These are phyloP conservation scores for Zymoseptoria tritici DNA, from an alignment of 2,329 filamentous ascomycete genomes.

Conservation along the genomic window DNA sequence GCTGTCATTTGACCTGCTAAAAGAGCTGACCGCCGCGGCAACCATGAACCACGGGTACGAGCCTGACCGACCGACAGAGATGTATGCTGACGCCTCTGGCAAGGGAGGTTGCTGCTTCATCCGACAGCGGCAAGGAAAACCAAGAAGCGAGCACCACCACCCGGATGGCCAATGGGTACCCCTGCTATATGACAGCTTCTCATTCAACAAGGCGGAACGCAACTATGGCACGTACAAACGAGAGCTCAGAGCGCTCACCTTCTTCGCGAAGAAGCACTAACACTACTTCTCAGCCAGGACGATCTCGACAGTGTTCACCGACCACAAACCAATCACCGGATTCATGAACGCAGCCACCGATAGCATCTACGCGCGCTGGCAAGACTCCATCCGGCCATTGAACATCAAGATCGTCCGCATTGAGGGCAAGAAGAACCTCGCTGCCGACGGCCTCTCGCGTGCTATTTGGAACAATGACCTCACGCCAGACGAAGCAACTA, in stretches of 20 bases:
- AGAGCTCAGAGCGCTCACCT: slow-evolving; percentile 1
- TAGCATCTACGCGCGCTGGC: neutral
- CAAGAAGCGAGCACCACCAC: neutral
- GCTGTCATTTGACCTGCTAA: neutral
- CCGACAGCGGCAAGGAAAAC: neutral
- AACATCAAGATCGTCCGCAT: neutral
- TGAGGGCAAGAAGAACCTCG: neutral
- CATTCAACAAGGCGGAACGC: neutral
- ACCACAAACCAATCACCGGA: slow-evolving; percentile 2
- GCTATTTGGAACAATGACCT: neutral
- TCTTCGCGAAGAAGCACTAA: neutral
- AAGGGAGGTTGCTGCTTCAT: neutral
- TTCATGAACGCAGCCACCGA: neutral
- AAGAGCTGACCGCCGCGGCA: neutral
- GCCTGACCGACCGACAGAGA: neutral
- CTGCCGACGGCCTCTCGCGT: neutral
- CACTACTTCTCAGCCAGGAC: neutral
- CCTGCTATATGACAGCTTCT: slow-evolving; percentile 2
- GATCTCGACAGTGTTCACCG: neutral
- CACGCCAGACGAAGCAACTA: neutral
- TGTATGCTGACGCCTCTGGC: neutral
- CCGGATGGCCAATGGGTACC: neutral
- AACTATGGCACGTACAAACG: slow-evolving; percentile 5
- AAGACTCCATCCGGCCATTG: neutral
- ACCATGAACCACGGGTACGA: slow-evolving; percentile 1